Conservation (phyloP, 306 rosid genomes). For the Cucurbita pepo region DNA sequence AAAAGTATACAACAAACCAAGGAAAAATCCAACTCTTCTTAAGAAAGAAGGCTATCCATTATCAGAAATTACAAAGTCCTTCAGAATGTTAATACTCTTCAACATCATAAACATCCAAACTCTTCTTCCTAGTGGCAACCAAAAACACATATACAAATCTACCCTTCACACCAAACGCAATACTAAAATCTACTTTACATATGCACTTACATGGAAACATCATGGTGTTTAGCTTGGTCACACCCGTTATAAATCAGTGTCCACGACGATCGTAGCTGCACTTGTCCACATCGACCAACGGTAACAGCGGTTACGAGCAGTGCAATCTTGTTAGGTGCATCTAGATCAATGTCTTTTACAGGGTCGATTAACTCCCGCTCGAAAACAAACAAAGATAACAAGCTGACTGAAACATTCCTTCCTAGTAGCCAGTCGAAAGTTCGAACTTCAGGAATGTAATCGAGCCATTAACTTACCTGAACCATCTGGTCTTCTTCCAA, state of each 20-base stretch:
- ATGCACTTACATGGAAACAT: neutral
- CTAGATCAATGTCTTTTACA: neutral
- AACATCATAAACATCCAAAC: neutral
- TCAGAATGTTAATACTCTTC: neutral
- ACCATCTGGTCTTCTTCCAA: neutral
- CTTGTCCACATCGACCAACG: neutral
- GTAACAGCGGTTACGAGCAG: neutral
- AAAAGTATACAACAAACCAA: too few relatives aligned
- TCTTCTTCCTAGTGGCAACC: neutral
- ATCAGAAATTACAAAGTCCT: too few relatives aligned
- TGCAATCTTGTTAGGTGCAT: neutral
- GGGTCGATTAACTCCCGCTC: neutral
- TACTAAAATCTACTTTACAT: neutral
- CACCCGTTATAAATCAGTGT: neutral
- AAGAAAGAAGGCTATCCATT: too few relatives aligned
- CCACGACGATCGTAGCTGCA: neutral
- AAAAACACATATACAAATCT: constrained; percentile 3
- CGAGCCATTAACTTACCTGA: neutral
- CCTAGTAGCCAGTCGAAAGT: neutral
- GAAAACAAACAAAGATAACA: neutral
- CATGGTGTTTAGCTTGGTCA: neutral
- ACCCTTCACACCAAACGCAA: neutral
- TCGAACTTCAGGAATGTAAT: neutral
- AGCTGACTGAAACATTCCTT: neutral
- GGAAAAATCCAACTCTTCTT: too few relatives aligned